Evolutionary conservation across 139 green algal species (phyloP).

Genomic region (Picochlorum sp.): DNA sequence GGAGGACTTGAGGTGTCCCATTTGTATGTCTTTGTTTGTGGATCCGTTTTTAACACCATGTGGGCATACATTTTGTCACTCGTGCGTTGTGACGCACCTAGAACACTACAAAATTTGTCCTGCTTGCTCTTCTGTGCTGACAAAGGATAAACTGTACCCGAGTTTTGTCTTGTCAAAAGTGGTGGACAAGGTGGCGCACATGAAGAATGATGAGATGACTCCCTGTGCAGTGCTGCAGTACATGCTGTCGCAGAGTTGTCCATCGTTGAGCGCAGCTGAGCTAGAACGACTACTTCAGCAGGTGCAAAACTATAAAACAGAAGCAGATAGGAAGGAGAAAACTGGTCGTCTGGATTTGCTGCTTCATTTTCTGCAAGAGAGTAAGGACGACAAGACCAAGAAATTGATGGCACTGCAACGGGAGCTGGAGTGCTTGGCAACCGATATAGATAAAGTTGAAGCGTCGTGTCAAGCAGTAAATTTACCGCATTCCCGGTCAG

Average conservation of each 20-base stretch:
- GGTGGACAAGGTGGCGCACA: background rate
- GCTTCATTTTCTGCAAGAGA: conserved; percentile 55
- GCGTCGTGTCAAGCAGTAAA: background rate
- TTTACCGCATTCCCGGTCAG: background rate
- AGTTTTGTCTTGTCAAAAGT: conserved; percentile 74
- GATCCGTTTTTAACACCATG: conserved; percentile 74
- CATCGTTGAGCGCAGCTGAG: background rate
- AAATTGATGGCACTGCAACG: conserved; percentile 33
- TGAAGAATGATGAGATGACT: background rate
- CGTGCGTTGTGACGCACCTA: conserved; percentile 63
- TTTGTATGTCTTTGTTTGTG: conserved; percentile 59
- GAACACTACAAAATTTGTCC: conserved; percentile 51
- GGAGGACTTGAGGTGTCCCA: conserved; percentile 54
- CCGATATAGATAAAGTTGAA: conserved; percentile 38
- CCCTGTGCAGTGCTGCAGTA: background rate
- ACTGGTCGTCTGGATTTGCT: conserved; percentile 54
- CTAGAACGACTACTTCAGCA: background rate
- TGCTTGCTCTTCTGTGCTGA: conserved; percentile 48
- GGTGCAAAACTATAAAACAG: conserved; percentile 5
- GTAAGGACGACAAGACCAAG: conserved; percentile 25
- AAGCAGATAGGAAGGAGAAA: conserved; percentile 35
- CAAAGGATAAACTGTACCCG: conserved; percentile 53
- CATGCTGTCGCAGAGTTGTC: background rate
- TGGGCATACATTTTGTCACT: conserved; percentile 75
- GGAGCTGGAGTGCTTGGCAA: conserved; percentile 46